phyloP scores from a whole-genome alignment of 768 basidiomycete species.

The Termitomyces sp. region DNA sequence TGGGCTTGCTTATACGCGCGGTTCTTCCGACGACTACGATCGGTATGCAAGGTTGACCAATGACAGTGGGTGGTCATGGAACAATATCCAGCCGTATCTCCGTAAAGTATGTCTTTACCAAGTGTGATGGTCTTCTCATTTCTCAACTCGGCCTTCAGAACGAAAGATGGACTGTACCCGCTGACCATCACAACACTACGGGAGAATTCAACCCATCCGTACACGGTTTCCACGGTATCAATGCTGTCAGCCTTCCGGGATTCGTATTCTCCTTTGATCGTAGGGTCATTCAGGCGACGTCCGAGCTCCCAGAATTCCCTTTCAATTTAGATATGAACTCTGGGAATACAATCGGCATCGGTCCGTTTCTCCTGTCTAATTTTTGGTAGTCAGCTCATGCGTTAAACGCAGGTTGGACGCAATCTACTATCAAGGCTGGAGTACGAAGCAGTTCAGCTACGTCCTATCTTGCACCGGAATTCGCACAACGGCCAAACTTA shows the following conservation, averaged over 20 bases:
- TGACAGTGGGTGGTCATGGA: constrained; percentile 27
- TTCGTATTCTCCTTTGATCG: constrained; percentile 19
- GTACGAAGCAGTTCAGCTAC: constrained; percentile 22
- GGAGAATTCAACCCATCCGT: constrained; percentile 5
- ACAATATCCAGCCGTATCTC: constrained; percentile 22
- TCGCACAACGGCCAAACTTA: constrained; percentile 16
- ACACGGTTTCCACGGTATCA: constrained; percentile 21
- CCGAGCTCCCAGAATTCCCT: constrained; percentile 18
- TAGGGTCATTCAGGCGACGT: constrained; percentile 22
- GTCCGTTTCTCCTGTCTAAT: constrained; percentile 5
- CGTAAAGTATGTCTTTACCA: constrained; percentile 12
- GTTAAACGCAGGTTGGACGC: constrained; percentile 16
- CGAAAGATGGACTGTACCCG: constrained; percentile 23
- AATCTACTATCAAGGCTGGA: constrained; percentile 19
- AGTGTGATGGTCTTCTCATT: neutral
- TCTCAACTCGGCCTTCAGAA: constrained; percentile 8
- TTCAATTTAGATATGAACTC: constrained; percentile 22
- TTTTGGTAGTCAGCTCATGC: neutral
- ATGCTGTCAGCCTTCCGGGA: constrained; percentile 22
- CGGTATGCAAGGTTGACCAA: constrained; percentile 23
- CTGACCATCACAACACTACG: constrained; percentile 23
- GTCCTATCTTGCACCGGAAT: constrained; percentile 17
- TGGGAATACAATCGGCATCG: constrained; percentile 18
- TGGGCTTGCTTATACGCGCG: constrained; percentile 22
- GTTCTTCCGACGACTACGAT: constrained; percentile 27